Conservation (phyloP, 2,329 filamentous ascomycete species). For the Beauveria varroae region DNA sequence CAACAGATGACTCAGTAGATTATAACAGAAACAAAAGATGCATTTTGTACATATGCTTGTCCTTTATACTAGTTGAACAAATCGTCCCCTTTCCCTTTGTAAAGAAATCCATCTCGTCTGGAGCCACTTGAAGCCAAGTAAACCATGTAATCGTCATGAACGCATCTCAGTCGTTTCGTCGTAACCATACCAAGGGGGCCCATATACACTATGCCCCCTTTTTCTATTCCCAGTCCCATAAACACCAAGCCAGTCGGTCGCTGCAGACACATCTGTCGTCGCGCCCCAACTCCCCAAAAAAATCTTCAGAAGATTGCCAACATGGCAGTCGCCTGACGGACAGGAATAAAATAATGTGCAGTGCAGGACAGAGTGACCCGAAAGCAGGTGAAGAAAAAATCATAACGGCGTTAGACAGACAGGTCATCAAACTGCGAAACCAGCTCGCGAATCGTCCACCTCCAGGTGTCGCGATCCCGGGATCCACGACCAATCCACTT, state of each 20-base stretch:
- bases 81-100: not conserved
- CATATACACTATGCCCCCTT: slow-evolving; percentile 15
- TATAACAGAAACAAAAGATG: slow-evolving; percentile 7
- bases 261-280: slow-evolving; percentile 14
- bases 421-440: slow-evolving; percentile 36
- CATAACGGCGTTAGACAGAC: slow-evolving; percentile 21
- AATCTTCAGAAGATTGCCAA: not conserved
- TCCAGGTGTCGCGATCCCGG: slow-evolving; percentile 56
- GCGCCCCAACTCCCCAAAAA: not conserved
- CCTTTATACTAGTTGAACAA: slow-evolving; percentile 6
- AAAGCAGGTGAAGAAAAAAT: slow-evolving; percentile 10
- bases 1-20: not conserved
- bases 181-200: slow-evolving; percentile 16
- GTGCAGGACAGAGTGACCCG: slow-evolving; percentile 4
- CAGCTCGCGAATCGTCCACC: slow-evolving; percentile 67
- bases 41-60: slow-evolving; percentile 11
- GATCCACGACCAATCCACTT: slow-evolving; percentile 65
- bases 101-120: slow-evolving; percentile 8
- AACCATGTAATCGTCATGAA: slow-evolving; percentile 17
- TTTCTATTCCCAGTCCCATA: slow-evolving; percentile 19
- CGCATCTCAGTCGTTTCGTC: slow-evolving; percentile 22
- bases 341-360: slow-evolving; percentile 1
- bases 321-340: not conserved
- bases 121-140: slow-evolving; percentile 6
- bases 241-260: not conserved